These are phyloP conservation scores for Hirschfeldia incana DNA, from an alignment of 345 rosid genomes.

Conservation along the genomic window DNA sequence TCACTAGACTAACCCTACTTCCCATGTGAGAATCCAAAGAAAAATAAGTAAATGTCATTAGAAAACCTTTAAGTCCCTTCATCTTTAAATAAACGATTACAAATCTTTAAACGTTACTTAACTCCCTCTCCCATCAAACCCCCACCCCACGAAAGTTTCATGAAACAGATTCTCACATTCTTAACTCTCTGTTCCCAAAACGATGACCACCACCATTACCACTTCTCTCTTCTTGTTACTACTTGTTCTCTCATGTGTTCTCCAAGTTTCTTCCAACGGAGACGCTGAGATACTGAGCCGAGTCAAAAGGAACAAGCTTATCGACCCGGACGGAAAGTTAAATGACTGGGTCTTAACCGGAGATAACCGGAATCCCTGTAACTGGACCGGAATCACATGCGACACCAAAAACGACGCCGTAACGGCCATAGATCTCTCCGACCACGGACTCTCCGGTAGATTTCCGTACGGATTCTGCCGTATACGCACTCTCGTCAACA, in stretches of 20 bases:
- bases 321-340: slow-evolving; percentile 50
- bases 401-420: slow-evolving; percentile 41
- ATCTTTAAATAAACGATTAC: slow-evolving; percentile 14
- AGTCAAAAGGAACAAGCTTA: slow-evolving; percentile 44
- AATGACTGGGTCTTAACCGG: slow-evolving; percentile 50
- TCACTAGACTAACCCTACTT: slow-evolving; percentile 17
- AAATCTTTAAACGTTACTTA: slow-evolving; percentile 16
- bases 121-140: background rate
- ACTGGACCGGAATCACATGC: slow-evolving; percentile 72
- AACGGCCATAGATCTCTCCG: slow-evolving; percentile 52
- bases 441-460: slow-evolving; percentile 44
- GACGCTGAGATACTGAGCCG: slow-evolving; percentile 57
- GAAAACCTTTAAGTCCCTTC: background rate
- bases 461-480: slow-evolving; percentile 66
- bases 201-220: slow-evolving; percentile 7
- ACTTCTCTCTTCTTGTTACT: background rate
- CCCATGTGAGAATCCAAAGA: slow-evolving; percentile 36
- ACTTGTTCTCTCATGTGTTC: background rate
- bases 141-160: background rate
- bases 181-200: background rate
- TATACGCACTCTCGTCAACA: slow-evolving; percentile 53
- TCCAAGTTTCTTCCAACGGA: slow-evolving; percentile 35
- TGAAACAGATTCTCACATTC: slow-evolving; percentile 2
- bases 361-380: slow-evolving; percentile 49
- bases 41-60: background rate